phyloP scores from a whole-genome alignment of 306 rosid species.

The Luffa aegyptiaca region DNA sequence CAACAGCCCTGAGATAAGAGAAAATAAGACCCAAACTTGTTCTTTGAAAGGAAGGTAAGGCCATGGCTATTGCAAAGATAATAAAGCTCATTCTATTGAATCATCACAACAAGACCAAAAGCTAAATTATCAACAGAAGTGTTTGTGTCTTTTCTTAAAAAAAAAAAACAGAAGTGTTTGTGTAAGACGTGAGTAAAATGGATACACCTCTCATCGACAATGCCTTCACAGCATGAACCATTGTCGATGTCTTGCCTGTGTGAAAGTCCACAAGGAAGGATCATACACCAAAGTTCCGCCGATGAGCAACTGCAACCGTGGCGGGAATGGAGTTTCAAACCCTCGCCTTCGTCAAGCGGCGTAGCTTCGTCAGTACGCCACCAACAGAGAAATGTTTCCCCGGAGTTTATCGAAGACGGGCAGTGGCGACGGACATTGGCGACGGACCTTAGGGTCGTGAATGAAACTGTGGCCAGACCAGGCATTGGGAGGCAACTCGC shows the following conservation, averaged over 20 bases:
- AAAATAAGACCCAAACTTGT: neutral
- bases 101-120: neutral
- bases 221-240: constrained; percentile 98
- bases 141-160: no score
- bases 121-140: constrained; percentile 92
- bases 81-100: neutral
- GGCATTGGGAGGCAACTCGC: no score
- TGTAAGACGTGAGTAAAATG: constrained; percentile 85
- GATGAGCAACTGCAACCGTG: no score
- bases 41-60: neutral
- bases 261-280: neutral
- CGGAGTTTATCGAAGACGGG: no score
- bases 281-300: no score
- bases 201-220: constrained; percentile 79
- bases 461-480: no score
- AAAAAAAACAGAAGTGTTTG: constrained; percentile 89
- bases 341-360: no score
- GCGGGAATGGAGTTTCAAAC: no score
- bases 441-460: no score
- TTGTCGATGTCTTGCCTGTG: constrained; percentile 96
- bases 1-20: constrained; percentile 37
- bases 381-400: no score
- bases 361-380: no score
- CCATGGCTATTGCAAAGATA: neutral
- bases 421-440: no score